Evolutionary conservation across 257 asterid genomes (phyloP).

Genomic region (Solanum phureja): DNA sequence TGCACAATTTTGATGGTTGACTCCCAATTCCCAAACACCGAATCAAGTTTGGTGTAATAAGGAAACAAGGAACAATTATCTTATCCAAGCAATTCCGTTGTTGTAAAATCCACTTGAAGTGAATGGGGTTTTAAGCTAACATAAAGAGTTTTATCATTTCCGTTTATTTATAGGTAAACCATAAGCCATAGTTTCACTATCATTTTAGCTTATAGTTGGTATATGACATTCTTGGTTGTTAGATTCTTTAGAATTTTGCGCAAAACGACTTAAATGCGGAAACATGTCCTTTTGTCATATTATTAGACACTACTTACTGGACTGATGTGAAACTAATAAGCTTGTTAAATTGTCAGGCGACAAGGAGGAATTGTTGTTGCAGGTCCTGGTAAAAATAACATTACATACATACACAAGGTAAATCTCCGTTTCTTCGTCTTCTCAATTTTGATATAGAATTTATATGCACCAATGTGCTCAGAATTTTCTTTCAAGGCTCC

Average conservation of each 20-base stretch:
- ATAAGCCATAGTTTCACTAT: neutral
- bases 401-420: conserved; percentile 81
- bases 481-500: no score
- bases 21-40: neutral
- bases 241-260: no score
- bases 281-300: neutral
- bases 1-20: neutral
- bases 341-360: conserved; percentile 45
- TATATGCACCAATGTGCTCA: neutral
- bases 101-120: neutral
- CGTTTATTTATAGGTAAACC: neutral
- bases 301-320: neutral
- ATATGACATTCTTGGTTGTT: no score
- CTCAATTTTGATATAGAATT: neutral
- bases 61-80: neutral
- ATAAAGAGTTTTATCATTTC: neutral
- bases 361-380: conserved; percentile 95
- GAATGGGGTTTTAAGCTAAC: neutral
- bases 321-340: neutral
- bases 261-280: neutral
- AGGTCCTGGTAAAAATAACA: conserved; percentile 80
- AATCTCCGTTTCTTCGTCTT: neutral
- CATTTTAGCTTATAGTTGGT: neutral
- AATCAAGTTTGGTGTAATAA: neutral
- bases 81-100: neutral